These are phyloP conservation scores for Mycosarcoma mackinlayi DNA, from an alignment of 1,284 basidiomycete species.

Conservation along the genomic window DNA sequence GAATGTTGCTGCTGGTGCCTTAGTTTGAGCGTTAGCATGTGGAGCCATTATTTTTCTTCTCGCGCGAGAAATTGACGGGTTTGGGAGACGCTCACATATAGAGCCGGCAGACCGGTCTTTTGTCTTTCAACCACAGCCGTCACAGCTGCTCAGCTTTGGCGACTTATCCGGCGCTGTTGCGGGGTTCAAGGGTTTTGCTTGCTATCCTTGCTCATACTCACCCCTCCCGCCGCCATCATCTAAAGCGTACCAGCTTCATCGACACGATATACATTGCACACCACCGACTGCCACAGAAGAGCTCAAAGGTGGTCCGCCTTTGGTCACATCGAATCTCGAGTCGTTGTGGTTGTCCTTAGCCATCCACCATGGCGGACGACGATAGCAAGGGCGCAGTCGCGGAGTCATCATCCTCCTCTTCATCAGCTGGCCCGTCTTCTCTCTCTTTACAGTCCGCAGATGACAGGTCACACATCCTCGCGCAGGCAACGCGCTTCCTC, in stretches of 20 bases:
- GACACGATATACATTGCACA: no score
- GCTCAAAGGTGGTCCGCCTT: no score
- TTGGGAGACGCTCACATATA: slow-evolving; percentile 1
- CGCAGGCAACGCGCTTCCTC: slow-evolving; percentile 64
- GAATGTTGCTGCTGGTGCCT: no score
- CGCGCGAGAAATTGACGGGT: slow-evolving; percentile 19
- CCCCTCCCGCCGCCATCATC: no score
- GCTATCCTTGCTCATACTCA: not conserved
- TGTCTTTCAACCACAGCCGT: slow-evolving; percentile 27
- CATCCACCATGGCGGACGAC: slow-evolving; percentile 27
- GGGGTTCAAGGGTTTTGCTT: slow-evolving; percentile 11
- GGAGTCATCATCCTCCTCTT: slow-evolving; percentile 10
- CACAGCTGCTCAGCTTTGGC: slow-evolving; percentile 12
- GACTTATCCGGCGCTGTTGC: slow-evolving; percentile 8
- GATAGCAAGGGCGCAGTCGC: slow-evolving; percentile 6
- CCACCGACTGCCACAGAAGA: no score
- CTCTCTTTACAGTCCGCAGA: not conserved
- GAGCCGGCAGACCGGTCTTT: slow-evolving; percentile 26
- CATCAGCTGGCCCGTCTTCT: slow-evolving; percentile 1
- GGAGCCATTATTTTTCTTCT: slow-evolving; percentile 4
- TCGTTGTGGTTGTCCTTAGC: not conserved
- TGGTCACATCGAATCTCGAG: not conserved
- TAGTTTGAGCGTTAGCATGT: no score
- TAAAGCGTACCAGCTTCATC: no score
- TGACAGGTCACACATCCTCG: slow-evolving; percentile 46